These are phyloP conservation scores for Mytilinidion resinicola DNA, from an alignment of 495 filamentous ascomycete genomes.

Conservation along the genomic window DNA sequence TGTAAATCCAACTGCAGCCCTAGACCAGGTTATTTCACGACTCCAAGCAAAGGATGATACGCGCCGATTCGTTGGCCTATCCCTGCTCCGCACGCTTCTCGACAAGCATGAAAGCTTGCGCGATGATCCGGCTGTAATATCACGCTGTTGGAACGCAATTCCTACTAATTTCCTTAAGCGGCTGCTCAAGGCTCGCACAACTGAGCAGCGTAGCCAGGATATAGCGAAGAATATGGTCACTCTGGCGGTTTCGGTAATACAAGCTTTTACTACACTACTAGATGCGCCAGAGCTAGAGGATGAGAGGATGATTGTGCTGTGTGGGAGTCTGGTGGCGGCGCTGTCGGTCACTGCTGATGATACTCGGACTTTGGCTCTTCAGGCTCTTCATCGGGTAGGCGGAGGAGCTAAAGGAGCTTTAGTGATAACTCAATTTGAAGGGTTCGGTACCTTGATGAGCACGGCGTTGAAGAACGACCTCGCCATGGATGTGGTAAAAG, in stretches of 20 bases:
- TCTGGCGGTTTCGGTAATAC: constrained; percentile 52
- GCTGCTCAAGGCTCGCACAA: constrained; percentile 22
- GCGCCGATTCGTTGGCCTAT: constrained; percentile 59
- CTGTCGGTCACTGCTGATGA: background rate
- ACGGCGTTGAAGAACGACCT: background rate
- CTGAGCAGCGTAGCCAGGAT: constrained; percentile 33
- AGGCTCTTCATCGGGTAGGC: background rate
- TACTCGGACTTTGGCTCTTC: constrained; percentile 25
- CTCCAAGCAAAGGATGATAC: constrained; percentile 56
- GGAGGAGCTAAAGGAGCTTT: constrained; percentile 17
- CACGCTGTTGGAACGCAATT: constrained; percentile 44
- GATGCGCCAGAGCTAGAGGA: constrained; percentile 35
- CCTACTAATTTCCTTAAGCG: background rate
- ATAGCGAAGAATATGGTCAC: constrained; percentile 54
- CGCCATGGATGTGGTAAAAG: background rate
- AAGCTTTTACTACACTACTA: constrained; percentile 51
- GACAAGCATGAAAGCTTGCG: constrained; percentile 46
- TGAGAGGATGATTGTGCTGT: background rate
- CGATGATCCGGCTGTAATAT: constrained; percentile 30
- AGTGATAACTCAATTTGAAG: constrained; percentile 37
- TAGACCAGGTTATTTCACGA: constrained; percentile 29
- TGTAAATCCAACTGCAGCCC: background rate
- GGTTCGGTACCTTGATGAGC: constrained; percentile 40
- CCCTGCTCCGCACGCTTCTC: constrained; percentile 53
- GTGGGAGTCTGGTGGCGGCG: background rate